Percentiles rank a stretch among this genome's conserved stretches.
Conservation (phyloP, 768 basidiomycete species). For the Xanthoconium purpureum region DNA sequence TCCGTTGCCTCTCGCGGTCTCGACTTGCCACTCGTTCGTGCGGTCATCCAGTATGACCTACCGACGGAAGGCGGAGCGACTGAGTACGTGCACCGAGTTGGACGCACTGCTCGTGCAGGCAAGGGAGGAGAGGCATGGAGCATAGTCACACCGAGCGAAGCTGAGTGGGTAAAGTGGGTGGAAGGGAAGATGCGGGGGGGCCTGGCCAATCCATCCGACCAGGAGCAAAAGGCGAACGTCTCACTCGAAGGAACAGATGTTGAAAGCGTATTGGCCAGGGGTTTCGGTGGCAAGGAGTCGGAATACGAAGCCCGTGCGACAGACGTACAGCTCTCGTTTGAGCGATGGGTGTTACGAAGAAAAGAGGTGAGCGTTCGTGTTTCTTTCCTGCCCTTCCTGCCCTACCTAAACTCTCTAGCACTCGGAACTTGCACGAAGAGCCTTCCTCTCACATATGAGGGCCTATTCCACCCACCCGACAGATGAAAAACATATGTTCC, state of each 20-base stretch:
- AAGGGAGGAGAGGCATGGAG: constrained; percentile 96
- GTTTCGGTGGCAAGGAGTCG: constrained; percentile 79
- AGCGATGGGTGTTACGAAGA: constrained; percentile 81
- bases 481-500: constrained; percentile 95
- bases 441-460: constrained; percentile 88
- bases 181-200: constrained; percentile 74
- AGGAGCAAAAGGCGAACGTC: constrained; percentile 39
- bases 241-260: constrained; percentile 58
- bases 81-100: constrained; percentile 96
- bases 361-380: constrained; percentile 55
- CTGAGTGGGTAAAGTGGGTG: constrained; percentile 89
- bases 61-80: constrained; percentile 96
- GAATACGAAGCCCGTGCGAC: constrained; percentile 91
- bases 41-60: constrained; percentile 94
- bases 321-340: constrained; percentile 91
- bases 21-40: constrained; percentile 90
- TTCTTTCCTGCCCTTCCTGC: background rate
- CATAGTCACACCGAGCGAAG: constrained; percentile 83
- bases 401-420: constrained; percentile 50
- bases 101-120: constrained; percentile 94
- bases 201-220: constrained; percentile 23
- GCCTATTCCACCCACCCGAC: constrained; percentile 97
- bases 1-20: constrained; percentile 98
- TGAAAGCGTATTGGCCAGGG: constrained; percentile 69
- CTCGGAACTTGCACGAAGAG: constrained; percentile 70